Percentiles rank a stretch among this genome's conserved stretches.
phyloP scores from a whole-genome alignment of 1,284 basidiomycete genomes.

The Polyporus tsugae region DNA sequence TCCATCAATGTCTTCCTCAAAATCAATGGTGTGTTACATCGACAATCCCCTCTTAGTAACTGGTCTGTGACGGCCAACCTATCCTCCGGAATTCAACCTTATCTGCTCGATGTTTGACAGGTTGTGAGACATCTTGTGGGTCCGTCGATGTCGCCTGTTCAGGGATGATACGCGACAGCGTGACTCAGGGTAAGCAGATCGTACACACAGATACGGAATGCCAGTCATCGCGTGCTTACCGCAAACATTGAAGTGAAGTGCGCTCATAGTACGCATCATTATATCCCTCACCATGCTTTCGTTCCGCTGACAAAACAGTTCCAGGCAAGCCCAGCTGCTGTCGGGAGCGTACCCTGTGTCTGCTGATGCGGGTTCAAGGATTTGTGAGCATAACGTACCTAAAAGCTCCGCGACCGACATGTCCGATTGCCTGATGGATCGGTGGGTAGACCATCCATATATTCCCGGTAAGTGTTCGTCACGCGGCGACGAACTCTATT shows the following conservation, averaged over 20 bases:
- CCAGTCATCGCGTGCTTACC: not conserved
- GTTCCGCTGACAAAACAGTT: not conserved
- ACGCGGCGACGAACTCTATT: slow-evolving; percentile 1
- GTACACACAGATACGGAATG: not conserved
- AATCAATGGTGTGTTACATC: not conserved
- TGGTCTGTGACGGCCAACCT: not conserved
- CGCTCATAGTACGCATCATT: not conserved
- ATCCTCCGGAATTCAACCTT: not conserved
- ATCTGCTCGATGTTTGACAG: not conserved
- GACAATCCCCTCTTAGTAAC: not conserved
- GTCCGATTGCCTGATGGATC: not conserved
- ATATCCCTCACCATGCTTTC: not conserved
- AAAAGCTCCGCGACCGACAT: not conserved
- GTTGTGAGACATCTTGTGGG: not conserved
- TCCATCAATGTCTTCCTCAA: not conserved
- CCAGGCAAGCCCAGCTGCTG: not conserved
- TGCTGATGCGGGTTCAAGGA: not conserved
- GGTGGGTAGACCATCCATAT: not conserved
- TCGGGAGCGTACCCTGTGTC: not conserved
- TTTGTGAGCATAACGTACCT: not conserved
- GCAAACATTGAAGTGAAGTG: not conserved
- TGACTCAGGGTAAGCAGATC: not conserved
- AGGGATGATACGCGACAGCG: not conserved
- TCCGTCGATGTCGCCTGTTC: not conserved
- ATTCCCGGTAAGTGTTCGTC: not conserved